These are phyloP conservation scores for Retiboletus fuscus DNA, from an alignment of 1,284 basidiomycete genomes.

Conservation along the genomic window DNA sequence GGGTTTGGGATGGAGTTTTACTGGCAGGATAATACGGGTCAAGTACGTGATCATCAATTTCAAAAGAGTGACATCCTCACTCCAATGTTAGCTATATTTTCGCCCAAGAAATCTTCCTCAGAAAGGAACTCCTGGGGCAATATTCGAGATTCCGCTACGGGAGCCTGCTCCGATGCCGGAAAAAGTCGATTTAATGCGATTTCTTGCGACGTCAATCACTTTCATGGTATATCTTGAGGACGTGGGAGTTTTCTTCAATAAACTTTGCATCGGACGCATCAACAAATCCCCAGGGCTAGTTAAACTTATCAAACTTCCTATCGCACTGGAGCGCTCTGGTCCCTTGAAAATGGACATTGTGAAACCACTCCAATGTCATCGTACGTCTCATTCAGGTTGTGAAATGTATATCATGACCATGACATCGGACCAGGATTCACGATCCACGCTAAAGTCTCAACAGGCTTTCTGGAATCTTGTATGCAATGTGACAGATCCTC, in stretches of 20 bases:
- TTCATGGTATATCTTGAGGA: constrained; percentile 89
- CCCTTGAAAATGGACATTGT: constrained; percentile 66
- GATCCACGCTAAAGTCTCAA: background rate
- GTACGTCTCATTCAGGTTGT: constrained; percentile 7
- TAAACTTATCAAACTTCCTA: constrained; percentile 64
- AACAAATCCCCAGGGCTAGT: constrained; percentile 69
- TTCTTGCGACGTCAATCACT: constrained; percentile 91
- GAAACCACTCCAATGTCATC: background rate
- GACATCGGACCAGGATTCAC: background rate
- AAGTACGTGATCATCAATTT: background rate
- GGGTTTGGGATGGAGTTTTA: background rate
- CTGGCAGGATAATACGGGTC: background rate
- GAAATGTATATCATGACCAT: background rate
- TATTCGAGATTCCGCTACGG: constrained; percentile 88
- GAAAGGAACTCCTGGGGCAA: constrained; percentile 69
- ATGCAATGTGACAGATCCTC: background rate
- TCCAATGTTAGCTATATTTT: constrained; percentile 38
- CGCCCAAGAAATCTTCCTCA: constrained; percentile 71
- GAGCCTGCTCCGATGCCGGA: constrained; percentile 84
- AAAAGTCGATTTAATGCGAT: constrained; percentile 86
- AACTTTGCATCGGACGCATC: constrained; percentile 77
- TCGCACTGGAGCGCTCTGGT: constrained; percentile 57
- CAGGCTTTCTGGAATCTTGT: background rate
- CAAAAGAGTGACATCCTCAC: background rate
- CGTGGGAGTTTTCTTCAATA: constrained; percentile 83